Conservation (phyloP, 345 rosid genomes). For the Theobroma cacao region DNA sequence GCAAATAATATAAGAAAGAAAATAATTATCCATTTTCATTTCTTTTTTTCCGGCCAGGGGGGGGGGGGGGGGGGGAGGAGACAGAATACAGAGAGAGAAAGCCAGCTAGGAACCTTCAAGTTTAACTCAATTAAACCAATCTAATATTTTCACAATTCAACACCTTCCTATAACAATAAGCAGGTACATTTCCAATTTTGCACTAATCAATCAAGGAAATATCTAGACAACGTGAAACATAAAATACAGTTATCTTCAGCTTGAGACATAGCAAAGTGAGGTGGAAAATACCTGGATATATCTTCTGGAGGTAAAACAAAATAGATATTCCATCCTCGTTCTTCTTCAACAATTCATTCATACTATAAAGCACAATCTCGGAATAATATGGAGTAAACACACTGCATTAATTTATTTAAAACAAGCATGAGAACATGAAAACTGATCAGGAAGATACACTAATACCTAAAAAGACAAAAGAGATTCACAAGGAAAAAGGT, state of each 20-base stretch:
- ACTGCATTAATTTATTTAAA: conserved; percentile 42
- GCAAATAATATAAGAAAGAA: background rate
- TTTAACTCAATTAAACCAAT: background rate
- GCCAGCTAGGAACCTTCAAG: background rate
- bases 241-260: background rate
- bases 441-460: conserved; percentile 12
- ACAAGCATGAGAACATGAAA: conserved; percentile 18
- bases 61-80: no score
- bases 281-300: conserved; percentile 74
- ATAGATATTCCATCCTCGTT: conserved; percentile 97
- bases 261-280: background rate
- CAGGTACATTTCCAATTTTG: background rate
- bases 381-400: conserved; percentile 99
- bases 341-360: conserved; percentile 80
- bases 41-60: no score
- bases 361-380: conserved; percentile 89
- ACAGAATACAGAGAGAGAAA: background rate
- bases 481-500: background rate
- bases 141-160: background rate
- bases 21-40: background rate
- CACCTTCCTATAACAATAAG: background rate
- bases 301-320: conserved; percentile 98
- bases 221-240: conserved; percentile 2
- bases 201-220: background rate
- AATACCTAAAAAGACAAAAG: conserved; percentile 10